These are phyloP conservation scores for Luffa acutangula DNA, from an alignment of 306 rosid genomes.

Conservation along the genomic window DNA sequence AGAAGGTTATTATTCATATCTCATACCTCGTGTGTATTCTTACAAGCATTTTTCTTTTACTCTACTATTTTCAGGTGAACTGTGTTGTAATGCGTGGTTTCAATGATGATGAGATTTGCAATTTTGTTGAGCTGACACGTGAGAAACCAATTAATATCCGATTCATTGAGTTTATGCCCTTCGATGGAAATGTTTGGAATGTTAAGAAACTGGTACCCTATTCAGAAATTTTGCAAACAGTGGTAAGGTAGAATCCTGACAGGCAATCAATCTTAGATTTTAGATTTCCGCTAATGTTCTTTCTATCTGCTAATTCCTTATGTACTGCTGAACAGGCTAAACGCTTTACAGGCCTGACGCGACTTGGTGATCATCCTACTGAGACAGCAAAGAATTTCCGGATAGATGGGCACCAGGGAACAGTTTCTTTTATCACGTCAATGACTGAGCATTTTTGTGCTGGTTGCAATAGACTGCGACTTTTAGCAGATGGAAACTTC, in stretches of 20 bases:
- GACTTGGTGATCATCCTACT: slow-evolving; percentile 70
- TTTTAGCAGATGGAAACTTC: slow-evolving; percentile 89
- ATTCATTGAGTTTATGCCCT: slow-evolving; percentile 99
- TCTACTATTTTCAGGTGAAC: slow-evolving; percentile 56
- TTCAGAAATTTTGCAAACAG: slow-evolving; percentile 78
- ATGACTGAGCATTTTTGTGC: slow-evolving; percentile 98
- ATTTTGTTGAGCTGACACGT: slow-evolving; percentile 76
- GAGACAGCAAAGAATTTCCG: slow-evolving; percentile 89
- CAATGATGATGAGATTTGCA: slow-evolving; percentile 78
- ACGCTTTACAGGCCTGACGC: slow-evolving; percentile 34
- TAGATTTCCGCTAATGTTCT: not conserved
- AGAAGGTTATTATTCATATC: not conserved
- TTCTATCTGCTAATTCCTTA: slow-evolving; percentile 11
- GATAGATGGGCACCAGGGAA: slow-evolving; percentile 64
- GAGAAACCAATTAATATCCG: slow-evolving; percentile 70
- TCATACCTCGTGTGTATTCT: not conserved
- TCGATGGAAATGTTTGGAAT: slow-evolving; percentile 98
- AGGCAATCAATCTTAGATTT: slow-evolving; percentile 16
- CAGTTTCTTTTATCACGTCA: slow-evolving; percentile 83
- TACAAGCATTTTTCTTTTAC: slow-evolving; percentile 5
- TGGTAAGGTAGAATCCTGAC: slow-evolving; percentile 80
- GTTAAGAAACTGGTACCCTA: slow-evolving; percentile 90
- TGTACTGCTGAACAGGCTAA: slow-evolving; percentile 37
- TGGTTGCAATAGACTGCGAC: slow-evolving; percentile 91
- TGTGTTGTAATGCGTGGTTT: slow-evolving; percentile 92